A percentile compares a stretch with the other conserved stretches of the same genome.
Conservation (phyloP, 371 early-diverging fungal species). For the Mucor saturninus region DNA sequence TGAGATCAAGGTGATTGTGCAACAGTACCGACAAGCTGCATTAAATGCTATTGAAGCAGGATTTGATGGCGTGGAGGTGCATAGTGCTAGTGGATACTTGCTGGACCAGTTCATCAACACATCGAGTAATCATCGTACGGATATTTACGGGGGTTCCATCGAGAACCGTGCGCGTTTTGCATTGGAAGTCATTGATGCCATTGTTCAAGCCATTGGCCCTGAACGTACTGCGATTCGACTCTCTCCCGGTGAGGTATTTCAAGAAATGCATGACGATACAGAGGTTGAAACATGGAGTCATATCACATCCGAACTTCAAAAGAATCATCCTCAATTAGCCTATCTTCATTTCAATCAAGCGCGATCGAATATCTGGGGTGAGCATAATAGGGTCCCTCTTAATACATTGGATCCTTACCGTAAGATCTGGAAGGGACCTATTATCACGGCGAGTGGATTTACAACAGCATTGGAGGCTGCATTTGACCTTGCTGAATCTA, state of each 20-base stretch:
- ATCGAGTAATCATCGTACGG: conserved; percentile 40
- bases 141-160: conserved; percentile 56
- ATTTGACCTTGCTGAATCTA: conserved; percentile 11
- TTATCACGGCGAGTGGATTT: conserved; percentile 18
- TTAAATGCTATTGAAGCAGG: conserved; percentile 50
- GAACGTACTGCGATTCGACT: conserved; percentile 26
- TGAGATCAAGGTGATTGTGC: conserved; percentile 50
- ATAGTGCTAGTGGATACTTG: conserved; percentile 68
- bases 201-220: conserved; percentile 30
- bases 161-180: conserved; percentile 60
- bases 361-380: conserved; percentile 2
- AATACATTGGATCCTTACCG: conserved; percentile 22
- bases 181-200: conserved; percentile 47
- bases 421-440: conserved; percentile 25
- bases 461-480: conserved; percentile 1
- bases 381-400: not conserved
- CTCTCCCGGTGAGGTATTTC: conserved; percentile 14
- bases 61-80: conserved; percentile 72
- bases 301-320: conserved; percentile 9
- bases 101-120: conserved; percentile 56
- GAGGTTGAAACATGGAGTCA: conserved; percentile 22
- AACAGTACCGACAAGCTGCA: conserved; percentile 63
- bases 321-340: conserved; percentile 13
- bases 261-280: conserved; percentile 17
- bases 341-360: conserved; percentile 25